These are phyloP conservation scores for Clavispora phyllophila DNA, from an alignment of 805 yeast genomes.

Conservation along the genomic window DNA sequence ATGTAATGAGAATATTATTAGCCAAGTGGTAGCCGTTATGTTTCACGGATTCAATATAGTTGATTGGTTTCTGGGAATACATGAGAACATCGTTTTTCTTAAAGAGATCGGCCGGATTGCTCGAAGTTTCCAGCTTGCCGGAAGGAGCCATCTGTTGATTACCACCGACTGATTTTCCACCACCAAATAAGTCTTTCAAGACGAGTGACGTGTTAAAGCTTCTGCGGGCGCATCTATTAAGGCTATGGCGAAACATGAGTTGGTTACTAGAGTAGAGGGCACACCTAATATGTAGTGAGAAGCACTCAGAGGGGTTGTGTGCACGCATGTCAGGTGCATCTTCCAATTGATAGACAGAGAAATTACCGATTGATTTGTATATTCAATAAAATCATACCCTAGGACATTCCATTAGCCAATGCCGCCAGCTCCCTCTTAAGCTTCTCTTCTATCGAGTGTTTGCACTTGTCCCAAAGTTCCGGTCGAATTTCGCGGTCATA, in stretches of 20 bases:
- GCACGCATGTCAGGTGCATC: neutral
- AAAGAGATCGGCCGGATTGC: conserved; percentile 41
- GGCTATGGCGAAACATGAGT: neutral
- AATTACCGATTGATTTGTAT: too few relatives aligned
- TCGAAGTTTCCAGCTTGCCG: conserved; percentile 33
- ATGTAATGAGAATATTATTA: conserved; percentile 43
- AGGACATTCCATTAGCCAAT: neutral
- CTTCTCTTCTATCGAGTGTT: conserved; percentile 21
- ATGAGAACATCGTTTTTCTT: conserved; percentile 40
- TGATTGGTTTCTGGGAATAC: conserved; percentile 38
- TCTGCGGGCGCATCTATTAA: neutral
- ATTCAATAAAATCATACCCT: neutral
- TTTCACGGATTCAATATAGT: conserved; percentile 41
- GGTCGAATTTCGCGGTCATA: conserved; percentile 4
- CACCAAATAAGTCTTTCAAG: conserved; percentile 23
- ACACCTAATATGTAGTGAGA: neutral
- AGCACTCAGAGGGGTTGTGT: neutral
- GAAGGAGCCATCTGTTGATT: conserved; percentile 23
- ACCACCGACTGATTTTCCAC: conserved; percentile 17
- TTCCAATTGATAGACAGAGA: neutral
- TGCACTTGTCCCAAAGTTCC: conserved; percentile 27
- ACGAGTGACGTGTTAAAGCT: neutral
- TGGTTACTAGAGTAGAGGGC: neutral
- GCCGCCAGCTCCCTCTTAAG: conserved; percentile 9
- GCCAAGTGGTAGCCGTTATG: conserved; percentile 57